Percentiles rank a stretch among this genome's conserved stretches.
Evolutionary conservation across 1,139 yeast species (phyloP).

Genomic region (Kodamaea suecica): DNA sequence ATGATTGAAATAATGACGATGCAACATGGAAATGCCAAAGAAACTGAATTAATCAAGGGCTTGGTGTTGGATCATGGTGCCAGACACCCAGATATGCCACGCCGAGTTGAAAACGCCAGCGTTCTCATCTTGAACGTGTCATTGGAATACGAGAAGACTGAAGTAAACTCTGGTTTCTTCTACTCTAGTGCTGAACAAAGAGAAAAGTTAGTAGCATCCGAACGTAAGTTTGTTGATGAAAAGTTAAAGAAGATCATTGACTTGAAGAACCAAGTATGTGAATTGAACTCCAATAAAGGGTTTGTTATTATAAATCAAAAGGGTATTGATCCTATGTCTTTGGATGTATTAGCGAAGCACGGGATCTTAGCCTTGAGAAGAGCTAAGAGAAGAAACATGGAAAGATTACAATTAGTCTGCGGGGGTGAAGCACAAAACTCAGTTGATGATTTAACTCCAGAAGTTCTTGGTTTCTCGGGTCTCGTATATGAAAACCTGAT

Average conservation of each 20-base stretch:
- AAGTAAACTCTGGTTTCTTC: constrained; percentile 94
- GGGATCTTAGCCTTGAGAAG: constrained; percentile 92
- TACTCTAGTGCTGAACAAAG: constrained; percentile 95
- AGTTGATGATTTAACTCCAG: constrained; percentile 88
- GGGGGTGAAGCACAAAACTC: constrained; percentile 99
- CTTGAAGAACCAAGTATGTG: constrained; percentile 88
- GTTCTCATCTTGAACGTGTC: constrained; percentile 89
- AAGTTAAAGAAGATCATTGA: constrained; percentile 89
- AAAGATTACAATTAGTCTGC: constrained; percentile 89
- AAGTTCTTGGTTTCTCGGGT: constrained; percentile 87
- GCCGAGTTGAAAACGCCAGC: constrained; percentile 74
- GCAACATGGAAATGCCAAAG: constrained; percentile 88
- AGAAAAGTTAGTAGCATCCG: constrained; percentile 90
- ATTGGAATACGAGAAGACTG: constrained; percentile 95
- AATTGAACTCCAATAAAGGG: constrained; percentile 65
- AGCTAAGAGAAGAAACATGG: constrained; percentile 99
- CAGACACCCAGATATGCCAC: constrained; percentile 99
- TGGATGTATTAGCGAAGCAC: constrained; percentile 90
- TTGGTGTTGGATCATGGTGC: constrained; percentile 98
- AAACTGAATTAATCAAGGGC: constrained; percentile 82
- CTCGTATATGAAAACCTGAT: constrained; percentile 86
- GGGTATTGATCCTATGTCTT: constrained; percentile 98
- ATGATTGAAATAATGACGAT: constrained; percentile 98
- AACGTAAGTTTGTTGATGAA: constrained; percentile 91
- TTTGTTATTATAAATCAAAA: constrained; percentile 97